Percentiles rank a stretch among this genome's conserved stretches.
Evolutionary conservation across 192 early-diverging fungal species (phyloP).

Genomic region (Rhizoclosmatium globosum): DNA sequence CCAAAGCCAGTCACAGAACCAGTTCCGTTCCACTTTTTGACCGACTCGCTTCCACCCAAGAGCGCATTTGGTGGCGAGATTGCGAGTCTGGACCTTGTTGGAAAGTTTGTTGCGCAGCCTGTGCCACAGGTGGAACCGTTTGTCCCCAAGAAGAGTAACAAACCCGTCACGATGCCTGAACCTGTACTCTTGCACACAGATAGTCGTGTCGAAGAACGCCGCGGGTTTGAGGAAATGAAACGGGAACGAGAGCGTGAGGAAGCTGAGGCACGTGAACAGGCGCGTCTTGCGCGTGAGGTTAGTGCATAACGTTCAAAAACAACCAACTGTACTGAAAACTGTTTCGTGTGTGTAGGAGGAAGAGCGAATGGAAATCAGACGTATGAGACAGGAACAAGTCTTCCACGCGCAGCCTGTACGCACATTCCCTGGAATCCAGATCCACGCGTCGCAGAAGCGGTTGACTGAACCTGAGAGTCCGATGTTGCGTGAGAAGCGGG

Average conservation of each 20-base stretch:
- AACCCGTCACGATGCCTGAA: constrained; percentile 62
- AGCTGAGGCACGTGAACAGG: constrained; percentile 59
- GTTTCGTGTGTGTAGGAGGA: constrained; percentile 38
- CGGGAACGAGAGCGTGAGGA: constrained; percentile 61
- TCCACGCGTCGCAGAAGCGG: constrained; percentile 63
- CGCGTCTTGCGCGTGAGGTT: constrained; percentile 59
- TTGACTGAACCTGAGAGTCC: constrained; percentile 61
- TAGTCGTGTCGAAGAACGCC: constrained; percentile 70
- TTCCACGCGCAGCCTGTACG: constrained; percentile 72
- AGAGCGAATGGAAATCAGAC: constrained; percentile 64
- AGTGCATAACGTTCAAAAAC: background rate
- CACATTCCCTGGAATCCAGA: constrained; percentile 55
- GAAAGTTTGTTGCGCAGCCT: constrained; percentile 67
- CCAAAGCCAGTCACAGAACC: constrained; percentile 56
- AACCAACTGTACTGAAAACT: background rate
- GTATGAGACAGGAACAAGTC: constrained; percentile 59
- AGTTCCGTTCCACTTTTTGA: constrained; percentile 67
- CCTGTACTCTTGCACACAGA: constrained; percentile 61
- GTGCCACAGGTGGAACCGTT: constrained; percentile 66
- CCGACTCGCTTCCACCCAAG: constrained; percentile 61
- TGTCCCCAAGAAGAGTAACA: constrained; percentile 61
- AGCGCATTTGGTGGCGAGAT: constrained; percentile 39
- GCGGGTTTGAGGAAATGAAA: constrained; percentile 65
- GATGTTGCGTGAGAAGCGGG: constrained; percentile 48
- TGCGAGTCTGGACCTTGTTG: background rate